phyloP scores from a whole-genome alignment of 2,329 filamentous ascomycete species.

The Alternaria burnsii region DNA sequence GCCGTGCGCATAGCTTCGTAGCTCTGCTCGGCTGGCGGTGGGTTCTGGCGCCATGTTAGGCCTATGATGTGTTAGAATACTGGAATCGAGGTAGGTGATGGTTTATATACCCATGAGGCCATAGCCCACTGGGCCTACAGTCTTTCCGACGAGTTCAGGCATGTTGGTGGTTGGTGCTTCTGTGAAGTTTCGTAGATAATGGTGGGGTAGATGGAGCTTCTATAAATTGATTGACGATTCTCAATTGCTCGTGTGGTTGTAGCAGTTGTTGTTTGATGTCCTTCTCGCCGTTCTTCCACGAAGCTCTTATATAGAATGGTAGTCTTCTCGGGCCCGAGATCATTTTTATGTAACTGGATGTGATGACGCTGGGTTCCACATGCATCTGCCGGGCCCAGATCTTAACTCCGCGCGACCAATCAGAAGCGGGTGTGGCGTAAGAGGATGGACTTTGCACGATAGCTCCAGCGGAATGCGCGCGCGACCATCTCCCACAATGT shows the following conservation, averaged over 20 bases:
- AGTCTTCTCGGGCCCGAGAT: conserved; percentile 9
- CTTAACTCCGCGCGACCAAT: conserved; percentile 15
- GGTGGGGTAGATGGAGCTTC: conserved; percentile 11
- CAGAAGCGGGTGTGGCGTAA: neutral
- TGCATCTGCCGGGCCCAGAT: neutral
- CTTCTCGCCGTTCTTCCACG: neutral
- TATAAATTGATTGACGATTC: neutral
- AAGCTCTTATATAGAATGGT: conserved; percentile 1
- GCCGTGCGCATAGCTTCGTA: conserved; percentile 58
- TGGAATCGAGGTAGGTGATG: neutral
- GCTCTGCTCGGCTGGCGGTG: conserved; percentile 48
- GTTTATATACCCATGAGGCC: conserved; percentile 56
- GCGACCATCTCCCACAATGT: neutral
- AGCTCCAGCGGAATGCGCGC: neutral
- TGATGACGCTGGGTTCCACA: conserved; percentile 9
- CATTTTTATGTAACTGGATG: conserved; percentile 3
- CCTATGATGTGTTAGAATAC: conserved; percentile 40
- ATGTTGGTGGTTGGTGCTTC: conserved; percentile 29
- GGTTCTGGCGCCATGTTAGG: conserved; percentile 56
- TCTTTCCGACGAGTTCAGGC: conserved; percentile 48
- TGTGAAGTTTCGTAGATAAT: conserved; percentile 2
- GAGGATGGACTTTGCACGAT: conserved; percentile 1
- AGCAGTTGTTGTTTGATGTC: neutral
- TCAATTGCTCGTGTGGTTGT: neutral
- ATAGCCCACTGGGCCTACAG: conserved; percentile 55